Percentiles rank a stretch among this genome's conserved stretches.
Conservation (phyloP, 768 basidiomycete genomes). For the Chalciporus pseudorubinellus region DNA sequence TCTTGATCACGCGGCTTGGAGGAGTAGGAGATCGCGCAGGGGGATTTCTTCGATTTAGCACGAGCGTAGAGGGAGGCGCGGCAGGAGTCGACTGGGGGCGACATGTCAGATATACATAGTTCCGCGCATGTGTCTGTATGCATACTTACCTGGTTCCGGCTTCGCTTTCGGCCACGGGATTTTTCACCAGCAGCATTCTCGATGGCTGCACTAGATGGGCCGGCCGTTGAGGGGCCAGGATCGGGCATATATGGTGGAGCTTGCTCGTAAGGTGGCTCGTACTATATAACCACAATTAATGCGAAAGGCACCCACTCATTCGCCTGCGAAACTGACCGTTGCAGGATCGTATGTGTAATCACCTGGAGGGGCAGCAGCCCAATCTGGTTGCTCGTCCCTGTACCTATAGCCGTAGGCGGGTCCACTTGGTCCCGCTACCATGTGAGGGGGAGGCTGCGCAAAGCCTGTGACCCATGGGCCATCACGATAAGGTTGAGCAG, state of each 20-base stretch:
- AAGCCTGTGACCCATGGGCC: conserved; percentile 58
- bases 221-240: conserved; percentile 43
- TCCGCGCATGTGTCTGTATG: too few species aligned
- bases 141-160: conserved; percentile 50
- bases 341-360: conserved; percentile 56
- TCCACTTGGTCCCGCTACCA: conserved; percentile 44
- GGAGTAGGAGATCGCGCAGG: conserved; percentile 81
- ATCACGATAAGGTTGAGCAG: conserved; percentile 44
- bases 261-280: conserved; percentile 57
- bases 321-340: conserved; percentile 36
- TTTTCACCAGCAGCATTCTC: conserved; percentile 38
- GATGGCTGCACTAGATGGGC: conserved; percentile 35
- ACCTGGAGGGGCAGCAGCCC: conserved; percentile 42
- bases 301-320: background rate
- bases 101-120: conserved; percentile 3
- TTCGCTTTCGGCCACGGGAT: conserved; percentile 67
- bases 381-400: conserved; percentile 52
- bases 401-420: conserved; percentile 59
- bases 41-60: conserved; percentile 61
- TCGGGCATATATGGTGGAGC: conserved; percentile 56
- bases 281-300: conserved; percentile 35
- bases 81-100: conserved; percentile 55
- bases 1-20: conserved; percentile 79
- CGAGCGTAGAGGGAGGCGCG: conserved; percentile 62
- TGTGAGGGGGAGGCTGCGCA: conserved; percentile 46